Percentiles rank a stretch among this genome's conserved stretches.
phyloP scores from a whole-genome alignment of 116 monocot species.

The Posidonia oceanica region DNA sequence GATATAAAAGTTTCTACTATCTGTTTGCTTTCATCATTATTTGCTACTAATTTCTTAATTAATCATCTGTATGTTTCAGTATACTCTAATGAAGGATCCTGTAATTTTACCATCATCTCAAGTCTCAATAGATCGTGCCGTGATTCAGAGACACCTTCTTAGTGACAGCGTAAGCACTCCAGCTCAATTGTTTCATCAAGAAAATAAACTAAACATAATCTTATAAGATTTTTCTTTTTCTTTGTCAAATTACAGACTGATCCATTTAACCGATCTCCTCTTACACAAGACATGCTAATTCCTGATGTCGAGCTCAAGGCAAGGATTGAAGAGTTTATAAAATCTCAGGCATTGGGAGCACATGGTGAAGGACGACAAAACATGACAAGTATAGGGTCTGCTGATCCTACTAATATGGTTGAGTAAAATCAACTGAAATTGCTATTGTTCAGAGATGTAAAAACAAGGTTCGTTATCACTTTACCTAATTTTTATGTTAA shows the following conservation, averaged over 20 bases:
- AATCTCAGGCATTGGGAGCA: conserved; percentile 16
- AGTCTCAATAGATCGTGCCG: conserved; percentile 72
- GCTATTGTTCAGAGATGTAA: no score
- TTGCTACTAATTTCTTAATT: not conserved
- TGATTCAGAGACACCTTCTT: conserved; percentile 92
- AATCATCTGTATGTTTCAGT: conserved; percentile 33
- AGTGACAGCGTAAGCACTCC: conserved; percentile 64
- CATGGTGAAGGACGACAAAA: not conserved
- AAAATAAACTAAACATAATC: not conserved
- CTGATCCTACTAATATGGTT: not conserved
- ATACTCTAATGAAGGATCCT: conserved; percentile 95
- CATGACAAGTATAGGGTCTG: not conserved
- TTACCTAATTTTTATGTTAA: no score
- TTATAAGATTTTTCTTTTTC: not conserved
- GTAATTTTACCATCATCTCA: conserved; percentile 90
- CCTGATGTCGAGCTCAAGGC: conserved; percentile 75
- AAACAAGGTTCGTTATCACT: no score
- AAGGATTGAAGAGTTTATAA: conserved; percentile 69
- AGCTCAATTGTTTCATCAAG: not conserved
- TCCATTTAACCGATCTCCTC: conserved; percentile 96
- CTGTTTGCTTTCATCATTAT: no score
- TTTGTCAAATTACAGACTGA: conserved; percentile 52
- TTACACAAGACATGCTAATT: conserved; percentile 91
- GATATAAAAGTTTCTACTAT: no score
- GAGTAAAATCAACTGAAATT: not conserved